These are phyloP conservation scores for Penicillium psychrosexuale DNA, from an alignment of 2,329 filamentous ascomycete genomes.

Conservation along the genomic window DNA sequence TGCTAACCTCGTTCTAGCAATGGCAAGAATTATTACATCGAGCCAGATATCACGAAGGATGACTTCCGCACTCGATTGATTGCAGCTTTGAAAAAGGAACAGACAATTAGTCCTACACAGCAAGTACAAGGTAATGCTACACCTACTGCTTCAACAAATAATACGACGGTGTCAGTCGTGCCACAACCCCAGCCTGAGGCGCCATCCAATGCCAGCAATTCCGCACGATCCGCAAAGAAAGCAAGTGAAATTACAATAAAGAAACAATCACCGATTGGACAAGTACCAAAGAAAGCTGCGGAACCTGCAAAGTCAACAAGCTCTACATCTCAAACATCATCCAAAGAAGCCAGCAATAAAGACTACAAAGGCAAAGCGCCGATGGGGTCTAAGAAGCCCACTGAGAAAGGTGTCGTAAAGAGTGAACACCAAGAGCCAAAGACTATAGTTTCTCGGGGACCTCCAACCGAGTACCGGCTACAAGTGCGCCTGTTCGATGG, in stretches of 20 bases:
- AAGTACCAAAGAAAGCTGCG: not conserved
- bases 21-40: constrained; percentile 66
- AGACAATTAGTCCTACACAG: not conserved
- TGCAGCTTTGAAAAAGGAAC: constrained; percentile 39
- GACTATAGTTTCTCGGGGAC: constrained; percentile 15
- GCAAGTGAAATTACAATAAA: not conserved
- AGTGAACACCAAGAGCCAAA: constrained; percentile 11
- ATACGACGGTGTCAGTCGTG: constrained; percentile 12
- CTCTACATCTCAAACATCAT: constrained; percentile 55
- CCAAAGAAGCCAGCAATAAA: constrained; percentile 61
- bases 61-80: constrained; percentile 62
- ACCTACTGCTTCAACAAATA: constrained; percentile 3
- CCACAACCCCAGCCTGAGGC: constrained; percentile 12
- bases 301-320: constrained; percentile 46
- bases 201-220: not conserved
- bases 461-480: constrained; percentile 54
- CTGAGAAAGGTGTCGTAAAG: constrained; percentile 1
- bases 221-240: not conserved
- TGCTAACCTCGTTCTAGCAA: constrained; percentile 50
- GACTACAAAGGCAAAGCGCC: constrained; percentile 40
- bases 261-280: not conserved
- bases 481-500: constrained; percentile 84
- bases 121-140: constrained; percentile 3
- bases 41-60: constrained; percentile 60
- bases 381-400: constrained; percentile 12